A percentile compares a stretch with the other conserved stretches of the same genome.
Conservation (phyloP, 306 rosid genomes). For the Lathyrus sativus region DNA sequence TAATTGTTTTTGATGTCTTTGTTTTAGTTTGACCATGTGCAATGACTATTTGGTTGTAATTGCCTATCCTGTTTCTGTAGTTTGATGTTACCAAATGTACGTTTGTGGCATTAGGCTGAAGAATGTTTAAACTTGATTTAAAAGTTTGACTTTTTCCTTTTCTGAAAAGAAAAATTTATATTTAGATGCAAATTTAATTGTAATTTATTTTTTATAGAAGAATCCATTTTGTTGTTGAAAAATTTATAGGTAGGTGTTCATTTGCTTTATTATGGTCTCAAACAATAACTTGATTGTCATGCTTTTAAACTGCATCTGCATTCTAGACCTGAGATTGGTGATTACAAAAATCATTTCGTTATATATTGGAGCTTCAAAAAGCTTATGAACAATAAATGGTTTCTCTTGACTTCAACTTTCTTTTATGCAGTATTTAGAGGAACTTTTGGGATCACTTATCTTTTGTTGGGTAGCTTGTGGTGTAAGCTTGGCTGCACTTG, state of each 20-base stretch:
- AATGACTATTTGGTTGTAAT: slow-evolving; percentile 25
- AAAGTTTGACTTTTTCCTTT: slow-evolving; percentile 3
- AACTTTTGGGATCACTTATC: slow-evolving; percentile 76
- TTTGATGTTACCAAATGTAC: too few species aligned
- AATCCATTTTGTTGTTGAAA: background rate
- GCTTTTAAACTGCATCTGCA: slow-evolving; percentile 3
- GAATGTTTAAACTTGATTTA: slow-evolving; percentile 9
- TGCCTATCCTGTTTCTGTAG: background rate
- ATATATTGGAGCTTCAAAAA: background rate
- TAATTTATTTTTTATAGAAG: background rate
- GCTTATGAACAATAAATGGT: slow-evolving; percentile 26
- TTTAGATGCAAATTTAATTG: background rate
- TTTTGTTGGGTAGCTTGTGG: slow-evolving; percentile 94
- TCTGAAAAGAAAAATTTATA: background rate
- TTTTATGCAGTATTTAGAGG: slow-evolving; percentile 84
- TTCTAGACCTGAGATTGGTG: slow-evolving; percentile 15
- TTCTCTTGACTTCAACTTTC: slow-evolving; percentile 17
- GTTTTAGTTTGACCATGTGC: slow-evolving; percentile 21
- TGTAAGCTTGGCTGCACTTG: slow-evolving; percentile 82
- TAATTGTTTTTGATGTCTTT: slow-evolving; percentile 33
- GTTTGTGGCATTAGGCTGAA: background rate
- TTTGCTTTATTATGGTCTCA: slow-evolving; percentile 7
- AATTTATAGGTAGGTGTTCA: background rate
- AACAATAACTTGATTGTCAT: slow-evolving; percentile 7
- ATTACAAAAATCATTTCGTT: slow-evolving; percentile 11